Conservation (phyloP, 2,329 filamentous ascomycete species). For the Exophiala viscosa region DNA sequence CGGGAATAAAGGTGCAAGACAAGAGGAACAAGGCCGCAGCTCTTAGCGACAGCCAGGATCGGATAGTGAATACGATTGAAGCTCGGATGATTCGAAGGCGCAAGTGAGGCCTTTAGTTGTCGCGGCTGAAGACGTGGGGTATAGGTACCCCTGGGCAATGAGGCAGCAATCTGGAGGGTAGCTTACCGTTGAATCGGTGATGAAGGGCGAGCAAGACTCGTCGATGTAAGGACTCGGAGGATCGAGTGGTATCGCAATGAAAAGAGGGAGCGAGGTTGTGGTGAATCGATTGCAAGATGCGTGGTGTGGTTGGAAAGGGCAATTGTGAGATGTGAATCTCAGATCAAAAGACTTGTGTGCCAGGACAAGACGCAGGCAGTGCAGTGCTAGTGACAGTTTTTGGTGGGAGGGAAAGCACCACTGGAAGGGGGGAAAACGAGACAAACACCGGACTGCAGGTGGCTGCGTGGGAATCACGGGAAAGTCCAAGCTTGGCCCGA, state of each 20-base stretch:
- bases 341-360: slow-evolving; percentile 8
- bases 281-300: slow-evolving; percentile 14
- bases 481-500: slow-evolving; percentile 4
- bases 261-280: slow-evolving; percentile 3
- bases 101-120: slow-evolving; percentile 5
- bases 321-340: slow-evolving; percentile 5
- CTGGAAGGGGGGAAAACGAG: slow-evolving; percentile 11
- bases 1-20: neutral
- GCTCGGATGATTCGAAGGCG: slow-evolving; percentile 8
- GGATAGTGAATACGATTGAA: neutral
- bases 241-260: slow-evolving; percentile 7
- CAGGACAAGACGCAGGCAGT: slow-evolving; percentile 8
- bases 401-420: slow-evolving; percentile 8
- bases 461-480: slow-evolving; percentile 1
- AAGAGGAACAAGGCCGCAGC: slow-evolving; percentile 1
- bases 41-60: slow-evolving; percentile 3
- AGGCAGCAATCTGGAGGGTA: slow-evolving; percentile 11
- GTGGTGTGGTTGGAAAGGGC: slow-evolving; percentile 2
- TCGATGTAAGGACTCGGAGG: slow-evolving; percentile 9
- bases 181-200: slow-evolving; percentile 20
- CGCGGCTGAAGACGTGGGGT: slow-evolving; percentile 22
- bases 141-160: slow-evolving; percentile 11
- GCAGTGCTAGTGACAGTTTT: slow-evolving; percentile 4
- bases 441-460: neutral
- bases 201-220: slow-evolving; percentile 9